Evolutionary conservation across 2,329 filamentous ascomycete species (phyloP), one percentile per base, ranked within the genome.

Genomic region (Botrytis porri): DNA sequence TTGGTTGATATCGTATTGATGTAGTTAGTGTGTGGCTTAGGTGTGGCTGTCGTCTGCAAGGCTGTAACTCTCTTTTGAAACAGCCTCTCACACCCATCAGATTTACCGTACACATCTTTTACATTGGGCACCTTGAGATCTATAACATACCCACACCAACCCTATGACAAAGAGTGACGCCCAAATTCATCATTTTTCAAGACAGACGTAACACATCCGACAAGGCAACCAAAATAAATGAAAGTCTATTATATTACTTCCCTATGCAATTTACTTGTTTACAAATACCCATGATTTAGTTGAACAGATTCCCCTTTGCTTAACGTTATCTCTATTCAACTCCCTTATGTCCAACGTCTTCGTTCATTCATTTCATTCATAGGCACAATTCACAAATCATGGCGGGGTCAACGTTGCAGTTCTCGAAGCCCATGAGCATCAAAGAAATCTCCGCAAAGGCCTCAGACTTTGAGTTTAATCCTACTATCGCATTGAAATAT

Each of bases 381-480:
- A 54, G 25, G 48, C 48, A 59, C 66, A 69, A 41, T 45, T n/a
- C 20, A 45, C 74, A 57, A 74, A 73, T 72, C 71, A 81, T 81
- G 79, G 77, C 77, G 76, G 77, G 77, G 77, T 77, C 77, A 70
- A 63, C 69, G 32, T 57, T 71, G 51, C 75, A 77, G 70, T 69
- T 75, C 25, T 76, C 77, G 25, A 78, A 76, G 79, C 94, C 94
- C 59, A 84, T 92, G 82, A 94, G 86, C 76, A 87, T 96, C 73
- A 90, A 91, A 79, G 92, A 97, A 80, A 92, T 98, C 74, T 88
- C 91, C 18, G 85, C 88, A 43, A 89, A 91, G 77, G 96, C 95
- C 4, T 86, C 90, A 75, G 89, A 92, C 76, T 98, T 96, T 81
- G 89, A 92, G 73, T 98, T 95, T 84, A 93, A 94, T 81, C 86